Evolutionary conservation across 2,329 filamentous ascomycete genomes (phyloP).

Genomic region (Orbilia ellipsospora): DNA sequence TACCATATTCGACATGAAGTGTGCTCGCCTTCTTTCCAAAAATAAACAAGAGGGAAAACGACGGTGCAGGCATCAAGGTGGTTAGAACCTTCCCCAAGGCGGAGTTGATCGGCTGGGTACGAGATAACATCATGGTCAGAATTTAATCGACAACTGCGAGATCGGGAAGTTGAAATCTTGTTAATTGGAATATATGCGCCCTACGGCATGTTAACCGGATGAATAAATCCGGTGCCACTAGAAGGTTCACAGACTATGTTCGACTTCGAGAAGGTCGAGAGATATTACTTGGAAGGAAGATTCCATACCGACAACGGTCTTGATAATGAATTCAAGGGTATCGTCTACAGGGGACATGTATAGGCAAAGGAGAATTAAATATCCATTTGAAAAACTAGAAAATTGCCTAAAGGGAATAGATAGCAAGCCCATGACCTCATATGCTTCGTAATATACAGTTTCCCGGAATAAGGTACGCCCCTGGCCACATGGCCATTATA

Average conservation of each 20-base stretch:
- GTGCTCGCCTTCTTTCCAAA: constrained; percentile 3
- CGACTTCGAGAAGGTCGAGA: no score
- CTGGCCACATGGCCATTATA: background rate
- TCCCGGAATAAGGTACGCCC: constrained; percentile 2
- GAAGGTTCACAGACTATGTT: background rate
- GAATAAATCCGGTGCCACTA: background rate
- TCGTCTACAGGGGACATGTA: background rate
- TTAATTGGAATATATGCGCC: constrained; percentile 3
- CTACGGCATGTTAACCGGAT: background rate
- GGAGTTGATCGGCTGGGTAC: constrained; percentile 13
- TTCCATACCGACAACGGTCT: background rate
- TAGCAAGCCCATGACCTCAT: constrained; percentile 28
- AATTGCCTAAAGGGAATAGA: constrained; percentile 9
- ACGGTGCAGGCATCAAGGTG: constrained; percentile 1
- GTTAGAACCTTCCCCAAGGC: constrained; percentile 22
- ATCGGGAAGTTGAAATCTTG: constrained; percentile 7
- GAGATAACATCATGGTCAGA: constrained; percentile 24
- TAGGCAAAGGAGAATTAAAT: no score
- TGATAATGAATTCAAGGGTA: constrained; percentile 14
- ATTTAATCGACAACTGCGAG: constrained; percentile 3
- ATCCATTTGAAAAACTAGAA: constrained; percentile 8
- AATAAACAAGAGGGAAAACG: constrained; percentile 6
- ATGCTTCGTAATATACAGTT: constrained; percentile 45
- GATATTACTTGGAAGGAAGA: background rate
- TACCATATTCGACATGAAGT: constrained; percentile 6